Conservation (phyloP, 148 eudicot species). For the Gaultheria prostrata region DNA sequence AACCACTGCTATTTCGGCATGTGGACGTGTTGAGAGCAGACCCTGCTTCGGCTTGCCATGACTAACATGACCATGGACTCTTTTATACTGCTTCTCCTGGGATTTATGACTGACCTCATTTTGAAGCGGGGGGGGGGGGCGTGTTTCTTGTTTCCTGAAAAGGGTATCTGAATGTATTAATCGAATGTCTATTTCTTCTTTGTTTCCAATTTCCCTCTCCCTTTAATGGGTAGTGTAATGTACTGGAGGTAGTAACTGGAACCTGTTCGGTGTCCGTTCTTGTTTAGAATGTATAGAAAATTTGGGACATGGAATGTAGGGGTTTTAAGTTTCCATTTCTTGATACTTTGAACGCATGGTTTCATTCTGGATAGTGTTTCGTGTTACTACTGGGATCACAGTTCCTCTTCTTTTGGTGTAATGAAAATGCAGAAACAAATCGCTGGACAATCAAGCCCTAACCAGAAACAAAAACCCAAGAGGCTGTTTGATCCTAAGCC, state of each 20-base stretch:
- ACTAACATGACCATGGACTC: constrained; percentile 45
- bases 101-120: not conserved
- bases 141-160: not conserved
- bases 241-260: not conserved
- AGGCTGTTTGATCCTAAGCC: no score
- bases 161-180: constrained; percentile 11
- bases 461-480: no score
- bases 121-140: not conserved
- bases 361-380: not conserved
- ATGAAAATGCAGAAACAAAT: not conserved
- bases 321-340: not conserved
- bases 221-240: not conserved
- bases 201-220: not conserved
- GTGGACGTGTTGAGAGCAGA: constrained; percentile 74
- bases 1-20: constrained; percentile 26
- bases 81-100: not conserved
- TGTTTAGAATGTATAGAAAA: constrained; percentile 5
- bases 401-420: not conserved
- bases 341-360: not conserved
- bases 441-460: not conserved
- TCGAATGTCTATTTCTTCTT: not conserved
- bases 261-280: not conserved
- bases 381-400: not conserved
- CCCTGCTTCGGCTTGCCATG: constrained; percentile 47
- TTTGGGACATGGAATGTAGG: constrained; percentile 10